phyloP scores from a whole-genome alignment of 345 rosid genomes.

The Jatropha curcas region DNA sequence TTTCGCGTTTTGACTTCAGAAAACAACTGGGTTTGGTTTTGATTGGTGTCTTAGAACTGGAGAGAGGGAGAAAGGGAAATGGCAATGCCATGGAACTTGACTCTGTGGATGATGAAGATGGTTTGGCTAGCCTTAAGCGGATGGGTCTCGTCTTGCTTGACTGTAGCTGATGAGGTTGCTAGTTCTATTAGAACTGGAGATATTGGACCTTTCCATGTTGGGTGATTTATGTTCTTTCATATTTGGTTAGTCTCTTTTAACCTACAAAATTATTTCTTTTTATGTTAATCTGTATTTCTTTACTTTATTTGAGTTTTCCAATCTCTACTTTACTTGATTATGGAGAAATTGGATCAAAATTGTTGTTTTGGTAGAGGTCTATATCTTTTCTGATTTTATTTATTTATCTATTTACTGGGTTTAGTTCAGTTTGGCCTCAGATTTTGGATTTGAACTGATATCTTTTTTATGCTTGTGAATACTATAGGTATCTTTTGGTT shows the following conservation, averaged over 20 bases:
- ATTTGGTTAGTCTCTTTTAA: conserved; percentile 8
- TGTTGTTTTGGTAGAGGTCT: background rate
- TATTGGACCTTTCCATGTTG: conserved; percentile 83
- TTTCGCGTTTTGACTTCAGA: background rate
- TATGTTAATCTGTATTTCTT: background rate
- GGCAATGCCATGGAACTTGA: conserved; percentile 63
- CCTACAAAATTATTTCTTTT: background rate
- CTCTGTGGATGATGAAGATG: conserved; percentile 61
- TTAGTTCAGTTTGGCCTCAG: background rate
- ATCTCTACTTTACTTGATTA: background rate
- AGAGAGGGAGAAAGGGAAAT: conserved; percentile 24
- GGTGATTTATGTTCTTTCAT: conserved; percentile 20
- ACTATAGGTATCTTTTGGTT: background rate
- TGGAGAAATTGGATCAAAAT: background rate
- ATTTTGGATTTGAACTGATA: background rate
- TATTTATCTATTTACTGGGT: too few relatives aligned
- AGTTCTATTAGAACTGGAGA: conserved; percentile 72
- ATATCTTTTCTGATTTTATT: background rate
- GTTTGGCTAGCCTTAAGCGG: conserved; percentile 68
- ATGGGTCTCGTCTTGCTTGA: conserved; percentile 78
- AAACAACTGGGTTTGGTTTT: background rate
- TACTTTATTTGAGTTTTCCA: background rate
- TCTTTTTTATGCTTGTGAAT: background rate
- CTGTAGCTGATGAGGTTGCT: conserved; percentile 88
- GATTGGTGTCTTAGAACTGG: background rate